Percentiles rank a stretch among this genome's conserved stretches.
Conservation (phyloP, 176 grass and related monocot genomes). For the Zoysia japonica region DNA sequence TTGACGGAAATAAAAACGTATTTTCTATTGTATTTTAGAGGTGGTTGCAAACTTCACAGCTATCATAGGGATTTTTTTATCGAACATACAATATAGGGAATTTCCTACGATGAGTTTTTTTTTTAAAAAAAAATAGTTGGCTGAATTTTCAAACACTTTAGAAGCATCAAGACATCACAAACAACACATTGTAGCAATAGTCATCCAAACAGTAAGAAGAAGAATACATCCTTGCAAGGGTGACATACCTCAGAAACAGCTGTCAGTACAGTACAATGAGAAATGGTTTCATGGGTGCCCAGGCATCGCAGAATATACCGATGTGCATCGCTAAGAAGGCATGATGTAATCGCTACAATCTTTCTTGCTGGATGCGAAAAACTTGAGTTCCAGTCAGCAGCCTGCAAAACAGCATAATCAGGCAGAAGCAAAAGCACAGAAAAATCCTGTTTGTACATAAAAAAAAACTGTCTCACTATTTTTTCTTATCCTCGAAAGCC, state of each 20-base stretch:
- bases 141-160: conserved; percentile 26
- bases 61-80: background rate
- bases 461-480: background rate
- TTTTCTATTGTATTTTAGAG: background rate
- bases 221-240: conserved; percentile 30
- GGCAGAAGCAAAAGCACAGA: background rate
- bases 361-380: conserved; percentile 69
- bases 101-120: background rate
- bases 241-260: conserved; percentile 82
- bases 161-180: conserved; percentile 19
- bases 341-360: conserved; percentile 74
- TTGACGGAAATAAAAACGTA: background rate
- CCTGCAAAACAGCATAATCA: conserved; percentile 43
- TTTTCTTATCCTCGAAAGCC: conserved; percentile 1
- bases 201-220: background rate
- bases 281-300: conserved; percentile 65
- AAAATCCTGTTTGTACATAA: background rate
- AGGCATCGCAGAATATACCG: conserved; percentile 88
- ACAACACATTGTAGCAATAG: background rate
- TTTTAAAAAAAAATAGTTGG: background rate
- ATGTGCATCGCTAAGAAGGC: conserved; percentile 90
- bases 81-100: background rate
- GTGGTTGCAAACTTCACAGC: background rate
- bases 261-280: conserved; percentile 76
- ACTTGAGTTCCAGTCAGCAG: conserved; percentile 68